These are phyloP conservation scores for Ascochyta rabiei DNA, from an alignment of 2,329 filamentous ascomycete genomes.

Conservation along the genomic window DNA sequence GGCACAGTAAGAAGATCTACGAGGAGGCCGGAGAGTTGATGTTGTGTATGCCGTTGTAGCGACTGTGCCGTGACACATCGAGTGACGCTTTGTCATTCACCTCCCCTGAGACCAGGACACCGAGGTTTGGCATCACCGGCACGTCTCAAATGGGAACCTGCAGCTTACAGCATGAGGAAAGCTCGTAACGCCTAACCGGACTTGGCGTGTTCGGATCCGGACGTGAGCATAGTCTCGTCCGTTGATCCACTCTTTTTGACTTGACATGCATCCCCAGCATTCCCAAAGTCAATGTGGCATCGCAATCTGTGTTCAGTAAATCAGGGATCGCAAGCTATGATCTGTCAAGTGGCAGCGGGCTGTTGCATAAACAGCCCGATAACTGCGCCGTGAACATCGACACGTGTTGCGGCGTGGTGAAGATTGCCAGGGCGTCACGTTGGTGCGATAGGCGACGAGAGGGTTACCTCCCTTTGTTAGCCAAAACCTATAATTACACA, in stretches of 20 bases:
- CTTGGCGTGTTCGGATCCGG: neutral
- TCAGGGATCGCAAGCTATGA: neutral
- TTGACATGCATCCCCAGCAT: neutral
- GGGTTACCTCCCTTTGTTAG: neutral
- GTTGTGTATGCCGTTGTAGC: neutral
- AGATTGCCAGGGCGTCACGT: neutral
- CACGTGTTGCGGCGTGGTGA: conserved; percentile 2
- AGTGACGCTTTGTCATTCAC: neutral
- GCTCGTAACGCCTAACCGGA: neutral
- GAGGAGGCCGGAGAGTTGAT: neutral
- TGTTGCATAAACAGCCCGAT: neutral
- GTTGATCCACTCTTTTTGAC: neutral
- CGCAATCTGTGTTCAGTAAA: neutral
- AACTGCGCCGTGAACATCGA: neutral
- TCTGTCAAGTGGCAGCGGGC: neutral
- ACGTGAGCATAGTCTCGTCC: neutral
- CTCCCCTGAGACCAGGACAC: neutral
- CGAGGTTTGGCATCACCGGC: neutral
- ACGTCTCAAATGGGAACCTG: neutral
- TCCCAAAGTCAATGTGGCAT: neutral
- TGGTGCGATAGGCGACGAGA: neutral
- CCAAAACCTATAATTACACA: neutral
- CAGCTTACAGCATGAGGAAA: neutral
- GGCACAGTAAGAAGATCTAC: conserved; percentile 9
- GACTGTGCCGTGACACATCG: neutral